Conservation (phyloP, 352 stramenopile species). For the Globisporangium paroecandrum region DNA sequence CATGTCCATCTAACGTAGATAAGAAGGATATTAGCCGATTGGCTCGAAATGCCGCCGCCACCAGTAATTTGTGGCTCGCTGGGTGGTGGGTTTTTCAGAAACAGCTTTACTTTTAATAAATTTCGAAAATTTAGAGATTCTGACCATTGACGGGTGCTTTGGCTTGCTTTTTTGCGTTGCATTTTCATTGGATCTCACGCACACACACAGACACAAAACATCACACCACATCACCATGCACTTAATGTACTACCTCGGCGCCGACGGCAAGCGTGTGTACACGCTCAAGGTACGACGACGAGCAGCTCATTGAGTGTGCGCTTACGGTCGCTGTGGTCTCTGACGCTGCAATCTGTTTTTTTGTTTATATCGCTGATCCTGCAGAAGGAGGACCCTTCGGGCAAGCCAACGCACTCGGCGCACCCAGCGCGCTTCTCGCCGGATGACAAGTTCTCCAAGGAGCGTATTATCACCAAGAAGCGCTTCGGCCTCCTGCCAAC, state of each 20-base stretch:
- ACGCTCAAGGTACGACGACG: conserved; percentile 92
- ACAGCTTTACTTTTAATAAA: neutral
- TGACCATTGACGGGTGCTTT: neutral
- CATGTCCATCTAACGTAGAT: too few species aligned
- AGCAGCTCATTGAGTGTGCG: neutral
- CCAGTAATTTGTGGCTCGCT: conserved; percentile 26
- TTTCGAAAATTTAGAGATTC: conserved; percentile 12
- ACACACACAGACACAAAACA: neutral
- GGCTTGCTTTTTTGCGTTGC: neutral
- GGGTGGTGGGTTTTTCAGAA: conserved; percentile 15
- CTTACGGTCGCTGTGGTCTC: neutral
- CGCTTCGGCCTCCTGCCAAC: conserved; percentile 97
- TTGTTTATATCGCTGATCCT: neutral
- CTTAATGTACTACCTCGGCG: conserved; percentile 99
- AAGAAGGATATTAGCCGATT: too few species aligned
- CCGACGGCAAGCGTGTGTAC: conserved; percentile 97
- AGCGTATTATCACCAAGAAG: conserved; percentile 98
- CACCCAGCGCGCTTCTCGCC: conserved; percentile 98
- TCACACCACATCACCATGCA: conserved; percentile 85
- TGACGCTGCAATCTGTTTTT: neutral
- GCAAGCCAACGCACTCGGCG: conserved; percentile 94
- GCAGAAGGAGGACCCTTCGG: conserved; percentile 93
- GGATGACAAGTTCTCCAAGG: conserved; percentile 99
- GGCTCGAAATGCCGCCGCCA: neutral
- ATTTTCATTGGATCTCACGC: conserved; percentile 6